Evolutionary conservation across 208 protist species (phyloP).

Genomic region (Entamoeba dispar): DNA sequence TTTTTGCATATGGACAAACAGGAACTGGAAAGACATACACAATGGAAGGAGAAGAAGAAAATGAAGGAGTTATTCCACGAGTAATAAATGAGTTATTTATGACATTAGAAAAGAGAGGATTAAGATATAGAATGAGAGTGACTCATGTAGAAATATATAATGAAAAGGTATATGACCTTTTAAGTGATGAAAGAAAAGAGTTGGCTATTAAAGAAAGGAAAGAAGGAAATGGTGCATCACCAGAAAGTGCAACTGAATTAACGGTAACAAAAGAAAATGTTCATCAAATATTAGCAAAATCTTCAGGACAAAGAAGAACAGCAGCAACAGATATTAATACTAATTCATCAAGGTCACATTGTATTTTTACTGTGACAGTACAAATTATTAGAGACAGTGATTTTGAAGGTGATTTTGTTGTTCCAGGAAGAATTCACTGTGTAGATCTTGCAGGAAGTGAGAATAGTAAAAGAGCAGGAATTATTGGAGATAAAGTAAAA

Average conservation of each 20-base stretch:
- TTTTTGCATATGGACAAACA: constrained; percentile 14
- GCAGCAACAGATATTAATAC: constrained; percentile 11
- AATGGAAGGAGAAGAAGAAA: background rate
- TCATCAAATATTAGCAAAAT: constrained; percentile 4
- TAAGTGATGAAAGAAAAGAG: background rate
- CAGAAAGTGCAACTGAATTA: background rate
- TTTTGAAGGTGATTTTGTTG: background rate
- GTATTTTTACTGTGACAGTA: background rate
- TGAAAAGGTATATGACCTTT: background rate
- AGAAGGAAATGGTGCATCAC: background rate
- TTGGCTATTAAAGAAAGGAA: background rate
- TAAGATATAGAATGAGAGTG: background rate
- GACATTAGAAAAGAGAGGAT: background rate
- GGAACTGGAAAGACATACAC: constrained; percentile 14
- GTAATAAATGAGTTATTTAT: background rate
- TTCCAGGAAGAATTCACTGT: constrained; percentile 8
- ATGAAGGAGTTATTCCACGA: background rate
- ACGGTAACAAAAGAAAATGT: background rate
- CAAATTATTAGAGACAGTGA: background rate
- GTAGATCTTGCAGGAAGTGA: constrained; percentile 25
- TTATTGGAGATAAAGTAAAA: background rate
- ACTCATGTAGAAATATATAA: constrained; percentile 11
- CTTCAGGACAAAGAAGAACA: constrained; percentile 1
- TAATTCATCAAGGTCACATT: constrained; percentile 15
- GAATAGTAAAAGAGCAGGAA: background rate